phyloP scores from a whole-genome alignment of 176 grass and related monocot species.

The Guadua angustifolia region DNA sequence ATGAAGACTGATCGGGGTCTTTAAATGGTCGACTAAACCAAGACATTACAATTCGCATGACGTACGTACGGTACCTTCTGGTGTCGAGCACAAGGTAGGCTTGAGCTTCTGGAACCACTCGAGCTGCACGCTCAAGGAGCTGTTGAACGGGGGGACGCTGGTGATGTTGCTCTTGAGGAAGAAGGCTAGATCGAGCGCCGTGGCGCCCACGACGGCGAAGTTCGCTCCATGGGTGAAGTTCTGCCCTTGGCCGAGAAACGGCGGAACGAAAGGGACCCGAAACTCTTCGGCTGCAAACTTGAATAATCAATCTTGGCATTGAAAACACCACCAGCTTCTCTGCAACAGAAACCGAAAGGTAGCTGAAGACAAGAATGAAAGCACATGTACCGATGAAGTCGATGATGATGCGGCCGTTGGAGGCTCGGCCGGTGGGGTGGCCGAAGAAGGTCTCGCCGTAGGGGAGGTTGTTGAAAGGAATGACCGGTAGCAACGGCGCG shows the following conservation, averaged over 20 bases:
- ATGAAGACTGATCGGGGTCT: background rate
- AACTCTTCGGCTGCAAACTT: constrained; percentile 36
- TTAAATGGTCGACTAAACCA: background rate
- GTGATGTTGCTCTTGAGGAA: constrained; percentile 36
- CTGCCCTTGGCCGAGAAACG: constrained; percentile 19
- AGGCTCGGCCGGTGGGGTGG: constrained; percentile 36
- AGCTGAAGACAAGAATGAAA: background rate
- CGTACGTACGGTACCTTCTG: background rate
- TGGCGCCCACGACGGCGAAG: constrained; percentile 48
- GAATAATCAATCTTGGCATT: background rate
- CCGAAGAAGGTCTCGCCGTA: constrained; percentile 49
- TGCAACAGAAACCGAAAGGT: background rate
- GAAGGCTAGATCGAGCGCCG: constrained; percentile 38
- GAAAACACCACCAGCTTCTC: background rate
- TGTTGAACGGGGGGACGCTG: constrained; percentile 24
- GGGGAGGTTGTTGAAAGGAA: constrained; percentile 34
- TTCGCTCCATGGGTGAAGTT: constrained; percentile 40
- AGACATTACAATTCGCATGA: too few relatives aligned
- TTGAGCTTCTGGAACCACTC: constrained; percentile 51
- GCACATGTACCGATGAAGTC: constrained; percentile 51
- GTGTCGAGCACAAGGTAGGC: constrained; percentile 44
- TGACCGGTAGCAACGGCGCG: constrained; percentile 13
- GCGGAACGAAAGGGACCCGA: constrained; percentile 12
- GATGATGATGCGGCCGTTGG: constrained; percentile 41
- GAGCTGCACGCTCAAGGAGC: constrained; percentile 51